phyloP scores from a whole-genome alignment of 1,139 yeast species.

The Hyphopichia pseudoburtonii region DNA sequence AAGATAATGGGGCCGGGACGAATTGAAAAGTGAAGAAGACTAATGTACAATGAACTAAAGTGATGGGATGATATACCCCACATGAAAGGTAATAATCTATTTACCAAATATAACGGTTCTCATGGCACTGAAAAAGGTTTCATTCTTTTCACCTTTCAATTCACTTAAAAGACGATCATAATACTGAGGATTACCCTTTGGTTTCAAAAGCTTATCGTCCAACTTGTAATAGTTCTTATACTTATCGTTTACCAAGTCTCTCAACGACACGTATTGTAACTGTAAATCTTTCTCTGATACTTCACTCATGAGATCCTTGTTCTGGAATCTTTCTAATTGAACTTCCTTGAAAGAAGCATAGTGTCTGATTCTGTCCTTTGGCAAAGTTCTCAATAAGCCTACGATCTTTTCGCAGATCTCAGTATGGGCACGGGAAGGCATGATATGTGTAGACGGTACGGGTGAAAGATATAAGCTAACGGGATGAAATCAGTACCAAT shows the following conservation, averaged over 20 bases:
- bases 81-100: too few species aligned
- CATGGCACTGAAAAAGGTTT: constrained; percentile 60
- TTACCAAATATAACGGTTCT: constrained; percentile 71
- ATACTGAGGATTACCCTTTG: constrained; percentile 82
- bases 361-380: constrained; percentile 66
- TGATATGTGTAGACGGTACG: constrained; percentile 1
- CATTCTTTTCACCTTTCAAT: constrained; percentile 72
- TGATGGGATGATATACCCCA: neutral
- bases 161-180: constrained; percentile 71
- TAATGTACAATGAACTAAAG: constrained; percentile 1
- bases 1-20: too few species aligned
- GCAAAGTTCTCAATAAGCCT: constrained; percentile 46
- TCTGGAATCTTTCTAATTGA: constrained; percentile 55
- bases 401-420: constrained; percentile 39
- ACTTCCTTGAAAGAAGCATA: constrained; percentile 65
- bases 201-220: constrained; percentile 65
- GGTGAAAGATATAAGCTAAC: too few species aligned
- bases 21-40: neutral
- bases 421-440: constrained; percentile 14
- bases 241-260: constrained; percentile 59
- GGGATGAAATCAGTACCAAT: too few species aligned
- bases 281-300: constrained; percentile 51
- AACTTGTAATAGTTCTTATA: constrained; percentile 63
- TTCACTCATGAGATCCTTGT: constrained; percentile 20
- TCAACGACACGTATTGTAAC: constrained; percentile 60